Evolutionary conservation across 2,329 filamentous ascomycete species (phyloP).

Genomic region (Monosporascus sp.): DNA sequence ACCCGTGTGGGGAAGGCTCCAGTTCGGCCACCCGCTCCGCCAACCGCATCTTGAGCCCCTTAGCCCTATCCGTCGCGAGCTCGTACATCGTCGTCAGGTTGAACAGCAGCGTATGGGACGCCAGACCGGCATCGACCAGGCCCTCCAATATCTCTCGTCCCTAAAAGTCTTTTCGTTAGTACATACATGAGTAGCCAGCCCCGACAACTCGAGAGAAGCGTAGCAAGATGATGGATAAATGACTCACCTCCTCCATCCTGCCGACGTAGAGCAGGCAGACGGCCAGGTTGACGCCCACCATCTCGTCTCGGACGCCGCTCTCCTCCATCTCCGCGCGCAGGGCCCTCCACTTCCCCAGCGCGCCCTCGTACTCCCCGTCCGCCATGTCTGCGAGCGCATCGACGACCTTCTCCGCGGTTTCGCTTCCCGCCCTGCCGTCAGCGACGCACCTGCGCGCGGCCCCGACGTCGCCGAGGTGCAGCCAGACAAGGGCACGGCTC

Average conservation of each 20-base stretch:
- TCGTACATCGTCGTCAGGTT: slow-evolving; percentile 91
- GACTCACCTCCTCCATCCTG: slow-evolving; percentile 61
- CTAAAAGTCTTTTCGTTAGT: slow-evolving; percentile 30
- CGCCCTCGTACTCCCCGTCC: slow-evolving; percentile 65
- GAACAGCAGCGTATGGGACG: slow-evolving; percentile 78
- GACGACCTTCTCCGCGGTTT: slow-evolving; percentile 46
- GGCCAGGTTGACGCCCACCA: slow-evolving; percentile 76
- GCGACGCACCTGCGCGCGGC: slow-evolving; percentile 56
- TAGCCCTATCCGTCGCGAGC: slow-evolving; percentile 74
- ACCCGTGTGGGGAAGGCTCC: slow-evolving; percentile 52
- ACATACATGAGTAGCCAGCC: not conserved
- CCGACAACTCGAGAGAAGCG: too few species aligned
- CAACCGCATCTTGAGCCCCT: slow-evolving; percentile 64
- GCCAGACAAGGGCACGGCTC: slow-evolving; percentile 62
- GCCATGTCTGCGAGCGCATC: slow-evolving; percentile 72
- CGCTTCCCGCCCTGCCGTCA: slow-evolving; percentile 28
- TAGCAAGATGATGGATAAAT: too few species aligned
- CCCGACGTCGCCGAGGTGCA: slow-evolving; percentile 73
- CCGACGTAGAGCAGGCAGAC: slow-evolving; percentile 82
- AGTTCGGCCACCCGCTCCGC: slow-evolving; percentile 64
- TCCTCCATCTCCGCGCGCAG: slow-evolving; percentile 42
- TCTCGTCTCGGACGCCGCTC: slow-evolving; percentile 49
- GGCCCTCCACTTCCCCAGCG: slow-evolving; percentile 56
- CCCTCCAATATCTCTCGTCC: slow-evolving; percentile 63
- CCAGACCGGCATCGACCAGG: slow-evolving; percentile 56